Conservation (phyloP, 805 yeast species). For the Spathaspora passalidarum region DNA sequence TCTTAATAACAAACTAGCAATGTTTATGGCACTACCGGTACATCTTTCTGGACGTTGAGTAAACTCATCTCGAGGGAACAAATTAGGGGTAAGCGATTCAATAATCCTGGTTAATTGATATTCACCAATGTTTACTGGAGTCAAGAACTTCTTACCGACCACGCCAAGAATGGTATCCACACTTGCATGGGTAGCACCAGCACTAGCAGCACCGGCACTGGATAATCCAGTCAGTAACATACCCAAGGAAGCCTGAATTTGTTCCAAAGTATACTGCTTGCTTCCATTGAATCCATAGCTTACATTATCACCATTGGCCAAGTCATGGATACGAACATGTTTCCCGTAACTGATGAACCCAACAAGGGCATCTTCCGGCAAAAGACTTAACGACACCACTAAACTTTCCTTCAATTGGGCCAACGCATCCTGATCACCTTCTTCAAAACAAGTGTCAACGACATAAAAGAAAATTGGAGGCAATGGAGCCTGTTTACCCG, state of each 20-base stretch:
- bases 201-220: conserved; percentile 2
- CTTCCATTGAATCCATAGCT: conserved; percentile 54
- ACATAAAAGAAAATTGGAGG: conserved; percentile 52
- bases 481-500: conserved; percentile 34
- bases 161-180: conserved; percentile 8
- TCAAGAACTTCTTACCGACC: conserved; percentile 38
- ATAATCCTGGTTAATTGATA: conserved; percentile 48
- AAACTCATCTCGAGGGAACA: conserved; percentile 42
- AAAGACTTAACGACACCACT: conserved; percentile 38
- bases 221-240: conserved; percentile 29
- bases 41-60: conserved; percentile 50
- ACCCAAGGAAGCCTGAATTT: conserved; percentile 46
- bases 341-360: conserved; percentile 61
- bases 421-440: conserved; percentile 45
- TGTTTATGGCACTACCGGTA: conserved; percentile 58
- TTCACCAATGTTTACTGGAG: conserved; percentile 48
- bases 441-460: conserved; percentile 54
- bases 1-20: conserved; percentile 39
- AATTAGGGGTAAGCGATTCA: conserved; percentile 46
- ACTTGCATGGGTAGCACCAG: not conserved
- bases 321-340: conserved; percentile 56
- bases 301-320: conserved; percentile 30
- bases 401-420: conserved; percentile 50
- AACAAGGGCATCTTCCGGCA: conserved; percentile 55
- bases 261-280: conserved; percentile 47